Evolutionary conservation across 2,329 filamentous ascomycete species (phyloP).

Genomic region (Penicillium sp.): DNA sequence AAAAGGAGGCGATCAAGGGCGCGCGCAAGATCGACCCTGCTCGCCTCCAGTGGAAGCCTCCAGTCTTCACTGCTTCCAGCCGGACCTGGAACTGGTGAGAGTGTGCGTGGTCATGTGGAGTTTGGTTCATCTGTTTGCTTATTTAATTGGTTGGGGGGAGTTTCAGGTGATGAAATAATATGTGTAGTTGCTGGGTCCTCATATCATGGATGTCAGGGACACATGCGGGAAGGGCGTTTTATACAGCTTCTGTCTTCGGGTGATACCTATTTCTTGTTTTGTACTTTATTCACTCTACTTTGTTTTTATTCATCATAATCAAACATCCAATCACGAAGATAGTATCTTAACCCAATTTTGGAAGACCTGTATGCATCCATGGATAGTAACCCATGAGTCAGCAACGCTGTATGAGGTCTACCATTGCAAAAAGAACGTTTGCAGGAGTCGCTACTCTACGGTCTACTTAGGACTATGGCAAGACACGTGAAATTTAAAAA

Average conservation of each 20-base stretch:
- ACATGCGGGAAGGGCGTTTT: slow-evolving; percentile 1
- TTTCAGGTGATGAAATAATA: neutral
- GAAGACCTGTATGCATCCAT: no score
- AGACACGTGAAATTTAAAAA: neutral
- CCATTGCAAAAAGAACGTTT: neutral
- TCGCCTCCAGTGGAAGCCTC: slow-evolving; percentile 90
- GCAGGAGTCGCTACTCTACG: neutral
- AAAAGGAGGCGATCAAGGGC: slow-evolving; percentile 78
- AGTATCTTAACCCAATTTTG: neutral
- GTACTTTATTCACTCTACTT: neutral
- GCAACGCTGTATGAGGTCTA: neutral
- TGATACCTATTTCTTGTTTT: slow-evolving; percentile 8
- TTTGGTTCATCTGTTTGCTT: neutral
- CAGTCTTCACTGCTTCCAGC: slow-evolving; percentile 85
- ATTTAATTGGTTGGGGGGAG: slow-evolving; percentile 4
- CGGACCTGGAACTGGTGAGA: slow-evolving; percentile 94
- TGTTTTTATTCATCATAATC: neutral
- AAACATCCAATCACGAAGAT: neutral
- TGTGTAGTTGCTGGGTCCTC: neutral
- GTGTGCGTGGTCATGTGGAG: neutral
- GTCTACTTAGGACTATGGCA: neutral
- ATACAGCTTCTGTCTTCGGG: neutral
- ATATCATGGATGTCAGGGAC: neutral
- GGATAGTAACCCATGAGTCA: neutral
- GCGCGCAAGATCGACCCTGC: slow-evolving; percentile 73